A percentile compares a stretch with the other conserved stretches of the same genome.
Conservation (phyloP, 1,139 yeast genomes). For the Yamadazyma mexicana region DNA sequence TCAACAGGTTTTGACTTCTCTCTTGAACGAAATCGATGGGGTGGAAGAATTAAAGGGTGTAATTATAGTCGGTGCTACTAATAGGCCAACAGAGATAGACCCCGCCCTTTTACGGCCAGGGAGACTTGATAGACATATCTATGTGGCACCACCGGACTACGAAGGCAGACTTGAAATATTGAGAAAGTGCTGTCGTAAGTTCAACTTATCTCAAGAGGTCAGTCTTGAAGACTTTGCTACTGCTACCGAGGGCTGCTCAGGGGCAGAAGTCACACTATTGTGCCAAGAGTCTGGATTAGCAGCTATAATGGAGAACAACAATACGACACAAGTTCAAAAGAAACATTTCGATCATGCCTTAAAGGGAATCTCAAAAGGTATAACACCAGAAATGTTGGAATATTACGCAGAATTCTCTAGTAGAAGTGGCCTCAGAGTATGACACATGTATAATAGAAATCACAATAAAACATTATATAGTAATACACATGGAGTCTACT, state of each 20-base stretch:
- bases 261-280: conserved; percentile 88
- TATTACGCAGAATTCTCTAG: conserved; percentile 69
- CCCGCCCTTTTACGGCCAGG: conserved; percentile 93
- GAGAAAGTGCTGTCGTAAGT: conserved; percentile 60
- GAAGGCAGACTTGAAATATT: conserved; percentile 79
- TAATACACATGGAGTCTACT: conserved; percentile 11
- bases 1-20: conserved; percentile 82
- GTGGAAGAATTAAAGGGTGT: conserved; percentile 93
- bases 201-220: conserved; percentile 45
- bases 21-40: conserved; percentile 93
- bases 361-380: conserved; percentile 66
- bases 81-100: conserved; percentile 90
- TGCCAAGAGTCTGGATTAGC: conserved; percentile 95
- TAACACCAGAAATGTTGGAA: conserved; percentile 78
- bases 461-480: conserved; percentile 1
- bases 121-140: conserved; percentile 85
- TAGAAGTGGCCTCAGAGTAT: conserved; percentile 37
- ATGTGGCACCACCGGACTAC: conserved; percentile 86
- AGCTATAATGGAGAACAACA: conserved; percentile 78
- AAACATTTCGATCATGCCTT: conserved; percentile 76
- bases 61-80: conserved; percentile 91
- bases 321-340: conserved; percentile 52
- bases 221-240: conserved; percentile 45
- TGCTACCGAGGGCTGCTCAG: conserved; percentile 94
- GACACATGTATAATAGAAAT: conserved; percentile 6